phyloP scores from a whole-genome alignment of 495 filamentous ascomycete species.

The Viridothelium virens region DNA sequence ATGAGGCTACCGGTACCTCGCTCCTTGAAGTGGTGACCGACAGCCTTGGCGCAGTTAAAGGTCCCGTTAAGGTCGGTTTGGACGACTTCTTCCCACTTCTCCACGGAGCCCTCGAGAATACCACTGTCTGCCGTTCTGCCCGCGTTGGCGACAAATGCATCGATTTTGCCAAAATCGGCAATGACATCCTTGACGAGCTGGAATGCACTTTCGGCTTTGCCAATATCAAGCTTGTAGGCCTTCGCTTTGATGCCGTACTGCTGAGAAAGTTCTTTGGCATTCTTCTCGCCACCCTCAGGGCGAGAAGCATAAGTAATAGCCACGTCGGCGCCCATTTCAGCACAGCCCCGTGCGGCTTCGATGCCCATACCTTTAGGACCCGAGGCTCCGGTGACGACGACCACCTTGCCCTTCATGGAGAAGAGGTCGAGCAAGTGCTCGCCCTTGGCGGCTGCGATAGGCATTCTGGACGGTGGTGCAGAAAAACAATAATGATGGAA shows the following conservation, averaged over 20 bases:
- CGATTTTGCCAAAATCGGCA: slow-evolving; percentile 32
- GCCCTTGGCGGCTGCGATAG: slow-evolving; percentile 51
- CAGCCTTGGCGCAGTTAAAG: slow-evolving; percentile 62
- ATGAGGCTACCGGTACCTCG: slow-evolving; percentile 53
- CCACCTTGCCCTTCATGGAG: slow-evolving; percentile 66
- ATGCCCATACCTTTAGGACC: slow-evolving; percentile 64
- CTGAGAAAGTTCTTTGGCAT: slow-evolving; percentile 51
- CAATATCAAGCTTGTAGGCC: slow-evolving; percentile 31
- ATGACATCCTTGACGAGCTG: slow-evolving; percentile 28
- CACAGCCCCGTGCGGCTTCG: slow-evolving; percentile 63
- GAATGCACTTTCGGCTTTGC: slow-evolving; percentile 25
- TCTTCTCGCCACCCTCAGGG: slow-evolving; percentile 53
- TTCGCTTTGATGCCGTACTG: slow-evolving; percentile 55
- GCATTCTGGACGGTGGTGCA: slow-evolving; percentile 36
- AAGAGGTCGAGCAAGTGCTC: slow-evolving; percentile 56
- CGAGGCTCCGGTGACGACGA: slow-evolving; percentile 63
- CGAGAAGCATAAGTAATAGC: slow-evolving; percentile 61
- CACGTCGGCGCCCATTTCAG: slow-evolving; percentile 64
- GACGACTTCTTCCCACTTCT: slow-evolving; percentile 62
- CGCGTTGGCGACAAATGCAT: slow-evolving; percentile 43
- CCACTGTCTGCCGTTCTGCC: slow-evolving; percentile 50
- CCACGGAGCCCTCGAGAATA: slow-evolving; percentile 48
- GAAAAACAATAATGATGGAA: not conserved
- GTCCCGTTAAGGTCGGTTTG: slow-evolving; percentile 48
- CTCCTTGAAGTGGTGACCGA: slow-evolving; percentile 57